phyloP scores from a whole-genome alignment of 495 filamentous ascomycete species.

The Podospora pseudocomata region DNA sequence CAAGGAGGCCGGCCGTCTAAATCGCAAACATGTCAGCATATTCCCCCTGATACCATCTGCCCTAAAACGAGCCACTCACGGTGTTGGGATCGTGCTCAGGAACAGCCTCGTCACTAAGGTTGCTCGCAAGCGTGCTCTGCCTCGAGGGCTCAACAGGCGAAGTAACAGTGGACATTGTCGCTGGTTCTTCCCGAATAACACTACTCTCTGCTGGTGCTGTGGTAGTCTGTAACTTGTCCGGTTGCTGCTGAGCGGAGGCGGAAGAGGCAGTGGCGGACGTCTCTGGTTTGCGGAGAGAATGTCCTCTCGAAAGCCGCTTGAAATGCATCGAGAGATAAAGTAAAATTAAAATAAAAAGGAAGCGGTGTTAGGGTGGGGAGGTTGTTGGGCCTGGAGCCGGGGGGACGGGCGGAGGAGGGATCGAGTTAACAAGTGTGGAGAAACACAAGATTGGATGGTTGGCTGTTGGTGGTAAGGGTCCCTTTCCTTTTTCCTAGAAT shows the following conservation, averaged over 20 bases:
- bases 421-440: not conserved
- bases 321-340: not conserved
- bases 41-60: no score
- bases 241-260: not conserved
- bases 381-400: no score
- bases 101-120: conserved; percentile 57
- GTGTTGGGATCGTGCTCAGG: conserved; percentile 75
- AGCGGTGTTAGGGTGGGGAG: not conserved
- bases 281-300: conserved; percentile 4
- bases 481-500: no score
- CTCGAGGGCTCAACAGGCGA: conserved; percentile 48
- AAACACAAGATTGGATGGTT: not conserved
- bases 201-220: not conserved
- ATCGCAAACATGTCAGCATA: not conserved
- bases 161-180: conserved; percentile 1
- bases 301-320: not conserved
- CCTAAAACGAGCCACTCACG: conserved; percentile 41
- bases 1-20: conserved; percentile 70
- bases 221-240: not conserved
- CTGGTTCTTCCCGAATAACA: not conserved
- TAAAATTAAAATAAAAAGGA: not conserved
- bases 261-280: not conserved
- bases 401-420: no score
- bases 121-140: conserved; percentile 51
- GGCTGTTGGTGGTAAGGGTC: no score